phyloP scores from a whole-genome alignment of 441 rosid genomes.

The Bruguiera hainesii region DNA sequence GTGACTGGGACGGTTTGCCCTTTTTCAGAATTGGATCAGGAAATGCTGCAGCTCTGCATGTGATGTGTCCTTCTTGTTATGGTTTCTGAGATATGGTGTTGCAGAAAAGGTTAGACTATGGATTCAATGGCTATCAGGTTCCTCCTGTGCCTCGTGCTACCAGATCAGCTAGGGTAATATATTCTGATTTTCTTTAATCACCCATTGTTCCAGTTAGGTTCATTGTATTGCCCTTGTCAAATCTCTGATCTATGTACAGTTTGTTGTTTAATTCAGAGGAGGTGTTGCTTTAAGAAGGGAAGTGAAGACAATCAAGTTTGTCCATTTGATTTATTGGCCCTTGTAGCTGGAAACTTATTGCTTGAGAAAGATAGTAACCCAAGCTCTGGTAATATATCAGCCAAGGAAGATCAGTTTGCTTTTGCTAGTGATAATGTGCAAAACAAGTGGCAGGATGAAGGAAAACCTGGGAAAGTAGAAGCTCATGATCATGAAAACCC shows the following conservation, averaged over 20 bases:
- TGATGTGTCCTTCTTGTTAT: constrained; percentile 41
- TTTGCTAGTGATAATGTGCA: constrained; percentile 30
- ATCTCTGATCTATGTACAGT: constrained; percentile 10
- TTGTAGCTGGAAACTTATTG: constrained; percentile 62
- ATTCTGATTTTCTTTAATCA: constrained; percentile 11
- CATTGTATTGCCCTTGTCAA: neutral
- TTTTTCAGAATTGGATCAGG: too few relatives aligned
- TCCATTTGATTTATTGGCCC: constrained; percentile 75
- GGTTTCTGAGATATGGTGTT: constrained; percentile 72
- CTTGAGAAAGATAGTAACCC: constrained; percentile 35
- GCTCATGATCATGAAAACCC: constrained; percentile 27
- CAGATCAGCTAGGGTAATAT: constrained; percentile 73
- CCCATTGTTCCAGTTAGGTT: neutral
- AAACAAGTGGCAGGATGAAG: constrained; percentile 18
- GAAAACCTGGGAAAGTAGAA: constrained; percentile 16
- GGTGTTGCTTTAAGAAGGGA: constrained; percentile 51
- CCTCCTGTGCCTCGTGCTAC: constrained; percentile 74
- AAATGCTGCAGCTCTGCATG: neutral
- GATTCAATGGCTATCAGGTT: constrained; percentile 70
- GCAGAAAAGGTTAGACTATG: constrained; percentile 64
- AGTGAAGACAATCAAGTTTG: constrained; percentile 35
- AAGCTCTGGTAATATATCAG: constrained; percentile 25
- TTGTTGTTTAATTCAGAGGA: constrained; percentile 41
- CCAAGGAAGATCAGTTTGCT: constrained; percentile 27
- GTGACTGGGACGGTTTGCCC: too few relatives aligned